Evolutionary conservation across 2,329 filamentous ascomycete species (phyloP).

Genomic region (Colletotrichum sp.): DNA sequence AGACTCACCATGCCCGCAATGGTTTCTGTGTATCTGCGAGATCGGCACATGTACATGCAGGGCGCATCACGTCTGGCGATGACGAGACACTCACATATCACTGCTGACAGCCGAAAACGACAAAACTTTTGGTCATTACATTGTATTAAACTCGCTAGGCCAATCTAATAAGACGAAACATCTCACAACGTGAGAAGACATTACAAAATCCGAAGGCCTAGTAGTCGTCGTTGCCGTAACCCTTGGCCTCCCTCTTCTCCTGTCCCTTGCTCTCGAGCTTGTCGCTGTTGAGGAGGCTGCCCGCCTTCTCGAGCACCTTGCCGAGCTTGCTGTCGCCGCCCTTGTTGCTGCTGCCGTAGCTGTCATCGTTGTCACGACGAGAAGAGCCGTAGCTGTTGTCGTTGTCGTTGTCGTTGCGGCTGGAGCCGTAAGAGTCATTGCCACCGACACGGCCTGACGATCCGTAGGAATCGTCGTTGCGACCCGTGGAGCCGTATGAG

Average conservation of each 20-base stretch:
- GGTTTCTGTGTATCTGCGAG: no score
- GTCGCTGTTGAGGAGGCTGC: conserved; percentile 51
- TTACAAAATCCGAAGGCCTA: background rate
- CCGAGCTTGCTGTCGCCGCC: conserved; percentile 51
- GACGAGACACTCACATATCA: background rate
- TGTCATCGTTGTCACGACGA: conserved; percentile 35
- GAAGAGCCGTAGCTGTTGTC: conserved; percentile 29
- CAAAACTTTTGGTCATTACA: background rate
- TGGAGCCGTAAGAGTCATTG: conserved; percentile 22
- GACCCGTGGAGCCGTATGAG: conserved; percentile 19
- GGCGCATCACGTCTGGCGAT: background rate
- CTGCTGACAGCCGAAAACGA: background rate
- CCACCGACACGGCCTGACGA: conserved; percentile 14
- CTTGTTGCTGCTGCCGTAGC: conserved; percentile 7
- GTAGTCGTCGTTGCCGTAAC: conserved; percentile 25
- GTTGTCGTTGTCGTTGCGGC: conserved; percentile 40
- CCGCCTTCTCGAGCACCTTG: conserved; percentile 65
- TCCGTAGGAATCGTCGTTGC: conserved; percentile 24
- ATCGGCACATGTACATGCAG: background rate
- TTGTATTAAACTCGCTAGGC: background rate
- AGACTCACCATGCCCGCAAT: background rate
- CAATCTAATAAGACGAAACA: background rate
- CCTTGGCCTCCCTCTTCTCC: conserved; percentile 50
- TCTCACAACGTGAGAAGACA: background rate
- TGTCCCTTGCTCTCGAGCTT: conserved; percentile 53